Conservation (phyloP, 148 eudicot genomes). For the Mesembryanthemum crystallinum region DNA sequence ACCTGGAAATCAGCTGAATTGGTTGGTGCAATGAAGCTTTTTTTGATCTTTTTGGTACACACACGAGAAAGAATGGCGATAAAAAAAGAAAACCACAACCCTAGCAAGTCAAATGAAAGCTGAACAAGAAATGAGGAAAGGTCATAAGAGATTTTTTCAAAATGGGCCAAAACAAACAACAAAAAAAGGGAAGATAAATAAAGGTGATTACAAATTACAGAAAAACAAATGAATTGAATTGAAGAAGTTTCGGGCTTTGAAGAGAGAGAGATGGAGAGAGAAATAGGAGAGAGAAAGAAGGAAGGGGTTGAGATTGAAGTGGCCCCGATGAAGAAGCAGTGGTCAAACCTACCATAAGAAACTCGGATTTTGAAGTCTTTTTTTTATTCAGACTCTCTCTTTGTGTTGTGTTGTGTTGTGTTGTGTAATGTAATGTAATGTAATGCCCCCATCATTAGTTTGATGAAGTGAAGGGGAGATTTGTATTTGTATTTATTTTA, state of each 20-base stretch:
- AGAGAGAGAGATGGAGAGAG: conserved; percentile 18
- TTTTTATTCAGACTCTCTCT: neutral
- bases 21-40: conserved; percentile 20
- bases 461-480: conserved; percentile 1
- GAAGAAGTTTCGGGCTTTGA: conserved; percentile 17
- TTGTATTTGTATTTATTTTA: neutral
- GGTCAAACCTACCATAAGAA: conserved; percentile 64
- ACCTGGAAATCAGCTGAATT: conserved; percentile 27
- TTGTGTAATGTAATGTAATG: neutral
- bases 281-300: neutral
- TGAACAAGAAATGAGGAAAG: conserved; percentile 37
- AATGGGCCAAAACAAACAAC: neutral
- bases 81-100: conserved; percentile 8
- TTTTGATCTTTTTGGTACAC: conserved; percentile 25
- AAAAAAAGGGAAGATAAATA: neutral
- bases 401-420: too few relatives aligned
- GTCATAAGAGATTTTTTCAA: conserved; percentile 31
- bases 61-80: conserved; percentile 17
- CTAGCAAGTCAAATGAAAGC: conserved; percentile 36
- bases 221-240: conserved; percentile 1
- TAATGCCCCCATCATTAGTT: conserved; percentile 19
- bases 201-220: neutral
- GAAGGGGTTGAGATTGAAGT: neutral
- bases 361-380: conserved; percentile 21
- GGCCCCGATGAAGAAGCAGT: conserved; percentile 33